phyloP scores from a whole-genome alignment of 2,329 filamentous ascomycete genomes.

The Neofusicoccum sp. region DNA sequence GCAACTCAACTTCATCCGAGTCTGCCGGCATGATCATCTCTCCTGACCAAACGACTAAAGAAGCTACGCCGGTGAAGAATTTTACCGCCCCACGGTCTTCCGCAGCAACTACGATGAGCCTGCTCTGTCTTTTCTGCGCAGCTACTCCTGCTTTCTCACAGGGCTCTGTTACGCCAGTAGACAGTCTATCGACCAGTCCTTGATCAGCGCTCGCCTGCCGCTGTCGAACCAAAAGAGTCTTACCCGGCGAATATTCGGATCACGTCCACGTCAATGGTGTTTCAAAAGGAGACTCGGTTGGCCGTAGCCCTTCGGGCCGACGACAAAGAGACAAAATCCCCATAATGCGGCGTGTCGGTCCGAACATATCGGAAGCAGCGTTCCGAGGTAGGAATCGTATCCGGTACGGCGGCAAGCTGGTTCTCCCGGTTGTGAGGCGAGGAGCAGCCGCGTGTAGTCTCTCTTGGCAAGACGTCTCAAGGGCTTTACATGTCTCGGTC shows the following conservation, averaged over 20 bases:
- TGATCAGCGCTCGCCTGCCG: background rate
- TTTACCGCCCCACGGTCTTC: no score
- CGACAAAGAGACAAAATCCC: background rate
- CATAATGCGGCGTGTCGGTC: background rate
- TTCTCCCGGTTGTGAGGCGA: background rate
- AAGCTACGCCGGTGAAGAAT: no score
- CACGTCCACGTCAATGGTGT: background rate
- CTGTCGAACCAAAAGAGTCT: background rate
- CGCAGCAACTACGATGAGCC: background rate
- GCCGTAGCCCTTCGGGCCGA: background rate
- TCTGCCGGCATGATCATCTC: constrained; percentile 38
- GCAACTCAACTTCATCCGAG: constrained; percentile 21
- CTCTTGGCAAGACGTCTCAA: no score
- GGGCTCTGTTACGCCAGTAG: background rate
- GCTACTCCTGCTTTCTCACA: background rate
- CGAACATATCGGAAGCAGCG: background rate
- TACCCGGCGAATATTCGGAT: background rate
- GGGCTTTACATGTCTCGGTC: no score
- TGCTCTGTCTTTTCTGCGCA: background rate
- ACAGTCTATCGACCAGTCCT: background rate
- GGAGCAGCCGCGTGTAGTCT: no score
- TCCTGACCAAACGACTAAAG: constrained; percentile 36
- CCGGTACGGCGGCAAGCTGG: background rate
- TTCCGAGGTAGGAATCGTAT: background rate
- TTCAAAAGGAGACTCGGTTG: background rate